Evolutionary conservation across 345 rosid species (phyloP).

Genomic region (Dimocarpus longan): DNA sequence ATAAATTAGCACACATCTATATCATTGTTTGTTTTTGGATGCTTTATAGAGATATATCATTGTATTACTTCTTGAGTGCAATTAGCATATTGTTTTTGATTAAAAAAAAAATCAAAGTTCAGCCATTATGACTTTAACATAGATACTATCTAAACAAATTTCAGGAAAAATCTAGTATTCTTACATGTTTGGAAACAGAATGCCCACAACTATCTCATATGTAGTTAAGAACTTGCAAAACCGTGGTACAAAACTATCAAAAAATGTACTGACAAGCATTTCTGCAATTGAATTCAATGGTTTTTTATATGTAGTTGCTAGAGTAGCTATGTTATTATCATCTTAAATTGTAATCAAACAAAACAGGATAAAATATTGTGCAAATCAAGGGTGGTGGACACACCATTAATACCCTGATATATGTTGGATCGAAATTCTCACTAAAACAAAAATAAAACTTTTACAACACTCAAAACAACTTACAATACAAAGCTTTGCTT

Average conservation of each 20-base stretch:
- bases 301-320: background rate
- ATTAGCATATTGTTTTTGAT: constrained; percentile 78
- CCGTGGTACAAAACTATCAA: constrained; percentile 15
- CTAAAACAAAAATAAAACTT: too few relatives aligned
- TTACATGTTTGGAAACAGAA: constrained; percentile 95
- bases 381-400: too few relatives aligned
- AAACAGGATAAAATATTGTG: too few relatives aligned
- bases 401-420: too few relatives aligned
- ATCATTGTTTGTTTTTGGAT: too few relatives aligned
- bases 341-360: too few relatives aligned
- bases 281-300: background rate
- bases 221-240: constrained; percentile 56
- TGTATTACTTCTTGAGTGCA: constrained; percentile 76
- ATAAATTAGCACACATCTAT: too few relatives aligned
- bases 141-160: background rate
- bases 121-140: constrained; percentile 11
- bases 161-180: constrained; percentile 24
- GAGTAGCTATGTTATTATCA: too few relatives aligned
- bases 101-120: constrained; percentile 19
- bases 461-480: too few relatives aligned
- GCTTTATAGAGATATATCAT: too few relatives aligned
- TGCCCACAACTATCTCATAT: constrained; percentile 83
- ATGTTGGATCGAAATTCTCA: too few relatives aligned
- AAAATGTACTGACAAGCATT: constrained; percentile 2
- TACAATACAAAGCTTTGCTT: too few relatives aligned